These are phyloP conservation scores for Syzygium jambos DNA, from an alignment of 345 rosid genomes.

Conservation along the genomic window DNA sequence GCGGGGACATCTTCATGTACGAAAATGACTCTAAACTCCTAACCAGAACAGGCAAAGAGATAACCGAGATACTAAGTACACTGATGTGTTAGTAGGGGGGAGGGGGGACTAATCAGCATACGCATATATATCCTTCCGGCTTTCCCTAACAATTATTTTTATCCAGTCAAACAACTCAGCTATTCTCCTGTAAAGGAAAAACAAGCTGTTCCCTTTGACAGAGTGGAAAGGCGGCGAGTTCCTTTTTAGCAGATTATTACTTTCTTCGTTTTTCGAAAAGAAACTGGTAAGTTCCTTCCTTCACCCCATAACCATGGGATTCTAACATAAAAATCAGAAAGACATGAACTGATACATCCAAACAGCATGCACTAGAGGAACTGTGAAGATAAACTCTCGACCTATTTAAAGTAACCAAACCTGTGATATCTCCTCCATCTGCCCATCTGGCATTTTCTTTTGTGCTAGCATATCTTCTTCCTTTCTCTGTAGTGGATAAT, in stretches of 20 bases:
- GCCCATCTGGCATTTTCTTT: slow-evolving; percentile 93
- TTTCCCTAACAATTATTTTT: background rate
- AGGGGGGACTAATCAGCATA: background rate
- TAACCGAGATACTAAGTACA: background rate
- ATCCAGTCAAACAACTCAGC: background rate
- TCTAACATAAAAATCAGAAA: background rate
- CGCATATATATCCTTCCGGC: background rate
- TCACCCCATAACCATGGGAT: background rate
- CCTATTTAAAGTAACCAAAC: slow-evolving; percentile 15
- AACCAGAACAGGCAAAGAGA: background rate
- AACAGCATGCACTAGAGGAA: background rate
- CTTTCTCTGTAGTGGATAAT: slow-evolving; percentile 48
- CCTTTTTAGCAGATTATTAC: background rate
- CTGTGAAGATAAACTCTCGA: background rate
- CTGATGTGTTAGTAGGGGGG: background rate
- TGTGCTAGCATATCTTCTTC: slow-evolving; percentile 99
- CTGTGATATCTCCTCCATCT: slow-evolving; percentile 96
- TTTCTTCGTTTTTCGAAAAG: background rate
- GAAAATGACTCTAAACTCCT: background rate
- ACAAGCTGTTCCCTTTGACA: background rate
- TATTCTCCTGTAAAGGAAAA: background rate
- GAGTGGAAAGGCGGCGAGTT: background rate
- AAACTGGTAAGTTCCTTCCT: background rate
- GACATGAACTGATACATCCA: background rate
- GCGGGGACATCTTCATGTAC: background rate